Evolutionary conservation across 2,329 filamentous ascomycete genomes (phyloP), one percentile per base, ranked within the genome.

Genomic region (Neofusicoccum sp.): DNA sequence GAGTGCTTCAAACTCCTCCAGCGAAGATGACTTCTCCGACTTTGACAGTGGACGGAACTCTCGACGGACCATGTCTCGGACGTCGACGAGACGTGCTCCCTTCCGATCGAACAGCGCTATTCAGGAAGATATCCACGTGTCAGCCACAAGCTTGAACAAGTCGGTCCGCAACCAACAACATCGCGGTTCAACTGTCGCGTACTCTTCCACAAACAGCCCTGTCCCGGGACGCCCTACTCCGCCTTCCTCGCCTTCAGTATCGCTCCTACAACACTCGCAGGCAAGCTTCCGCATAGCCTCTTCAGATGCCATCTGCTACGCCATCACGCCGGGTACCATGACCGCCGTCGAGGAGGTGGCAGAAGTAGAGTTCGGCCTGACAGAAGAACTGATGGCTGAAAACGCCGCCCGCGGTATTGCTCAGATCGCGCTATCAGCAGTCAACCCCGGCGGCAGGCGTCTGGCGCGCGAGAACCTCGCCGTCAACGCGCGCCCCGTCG

Each of bases 321-420:
- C 83, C 6, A 80, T 88, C 54, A 84, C 83, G 48, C 86, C 94
- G 5, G 81, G 95, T 43, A 92, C 96, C 72, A 95, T 97, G 86
- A 85, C 96, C 33, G 94, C 95, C 66, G 85, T 98, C 1, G 95
- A 98, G 77, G 93, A 95, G 71, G 91, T 96, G 62, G 93, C 93
- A 0, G 89, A 93, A 64, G 89, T 91, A 45, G 93, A 97, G 68
- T 86, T 96, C 63, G 93, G 93, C 4, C 82, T 98, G 50, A 91
- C 89, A 0, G 92, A 96, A 73, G 92, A 95, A 60, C 89, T 97
- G 76, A 92, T 98, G 81, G 89, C 92, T 0, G 95, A 98, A 72
- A 97, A 94, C 72, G 91, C 93, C 1, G 94, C 91, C 16, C 87
- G 94, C 31, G 91, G 92, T 47, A 91, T 98, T 65, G 93, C 93